Evolutionary conservation across 1,139 yeast species (phyloP).

Genomic region (Debaryomyces nepalensis): DNA sequence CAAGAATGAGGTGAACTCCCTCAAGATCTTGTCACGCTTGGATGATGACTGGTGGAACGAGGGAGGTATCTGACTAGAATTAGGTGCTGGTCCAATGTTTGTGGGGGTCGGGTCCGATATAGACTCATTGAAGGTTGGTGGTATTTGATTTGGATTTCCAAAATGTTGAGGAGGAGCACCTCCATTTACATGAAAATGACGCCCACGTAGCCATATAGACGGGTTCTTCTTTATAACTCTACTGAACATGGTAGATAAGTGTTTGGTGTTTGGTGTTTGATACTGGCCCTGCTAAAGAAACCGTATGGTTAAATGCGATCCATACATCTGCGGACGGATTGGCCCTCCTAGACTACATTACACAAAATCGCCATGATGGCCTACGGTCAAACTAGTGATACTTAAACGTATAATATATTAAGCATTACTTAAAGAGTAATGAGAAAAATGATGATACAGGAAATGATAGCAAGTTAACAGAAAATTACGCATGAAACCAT

Average conservation of each 20-base stretch:
- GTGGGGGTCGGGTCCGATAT: neutral
- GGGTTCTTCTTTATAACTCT: slow-evolving; percentile 12
- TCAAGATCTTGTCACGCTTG: slow-evolving; percentile 17
- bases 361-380: slow-evolving; percentile 9
- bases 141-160: slow-evolving; percentile 20
- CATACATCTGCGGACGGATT: neutral
- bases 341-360: slow-evolving; percentile 15
- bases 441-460: slow-evolving; percentile 16
- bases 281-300: neutral
- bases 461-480: slow-evolving; percentile 9
- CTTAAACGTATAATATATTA: slow-evolving; percentile 15
- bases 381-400: slow-evolving; percentile 6
- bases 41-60: slow-evolving; percentile 2
- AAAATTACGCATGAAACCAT: slow-evolving; percentile 7
- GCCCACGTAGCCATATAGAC: slow-evolving; percentile 8
- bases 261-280: neutral
- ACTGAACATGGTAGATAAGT: slow-evolving; percentile 11
- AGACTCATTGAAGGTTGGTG: slow-evolving; percentile 21
- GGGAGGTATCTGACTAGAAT: neutral
- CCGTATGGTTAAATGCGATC: neutral
- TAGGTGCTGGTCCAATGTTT: neutral
- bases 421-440: slow-evolving; percentile 14
- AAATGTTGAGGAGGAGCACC: slow-evolving; percentile 26
- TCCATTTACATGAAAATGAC: slow-evolving; percentile 5
- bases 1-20: slow-evolving; percentile 40